These are phyloP conservation scores for Jamesozyma rosinii DNA, from an alignment of 805 yeast genomes.

Conservation along the genomic window DNA sequence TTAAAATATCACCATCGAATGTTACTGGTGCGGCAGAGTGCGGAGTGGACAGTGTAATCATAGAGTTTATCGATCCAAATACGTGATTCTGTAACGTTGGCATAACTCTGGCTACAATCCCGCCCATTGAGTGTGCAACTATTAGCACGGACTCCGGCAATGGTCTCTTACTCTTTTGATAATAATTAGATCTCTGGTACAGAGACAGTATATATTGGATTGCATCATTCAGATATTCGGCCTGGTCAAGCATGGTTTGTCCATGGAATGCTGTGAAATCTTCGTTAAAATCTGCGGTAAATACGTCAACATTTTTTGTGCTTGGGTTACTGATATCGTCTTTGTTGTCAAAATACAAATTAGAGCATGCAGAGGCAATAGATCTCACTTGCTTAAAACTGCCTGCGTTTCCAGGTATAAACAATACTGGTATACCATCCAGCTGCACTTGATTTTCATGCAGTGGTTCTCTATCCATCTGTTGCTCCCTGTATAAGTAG, in stretches of 20 bases:
- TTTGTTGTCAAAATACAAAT: slow-evolving; percentile 36
- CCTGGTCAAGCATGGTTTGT: slow-evolving; percentile 83
- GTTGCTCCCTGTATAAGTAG: slow-evolving; percentile 79
- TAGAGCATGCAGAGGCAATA: slow-evolving; percentile 75
- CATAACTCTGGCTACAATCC: slow-evolving; percentile 82
- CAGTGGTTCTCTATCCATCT: slow-evolving; percentile 48
- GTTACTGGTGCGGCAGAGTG: slow-evolving; percentile 89
- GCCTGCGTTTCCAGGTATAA: slow-evolving; percentile 98
- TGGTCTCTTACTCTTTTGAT: slow-evolving; percentile 10
- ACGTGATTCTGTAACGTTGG: slow-evolving; percentile 69
- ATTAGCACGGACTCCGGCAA: slow-evolving; percentile 64
- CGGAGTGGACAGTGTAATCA: slow-evolving; percentile 81
- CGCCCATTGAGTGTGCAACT: slow-evolving; percentile 96
- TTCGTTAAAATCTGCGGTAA: slow-evolving; percentile 88
- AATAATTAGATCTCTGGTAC: slow-evolving; percentile 34
- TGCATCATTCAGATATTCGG: slow-evolving; percentile 87
- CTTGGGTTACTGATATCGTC: slow-evolving; percentile 16
- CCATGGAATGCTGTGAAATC: slow-evolving; percentile 97
- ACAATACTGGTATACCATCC: slow-evolving; percentile 78
- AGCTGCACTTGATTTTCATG: slow-evolving; percentile 31
- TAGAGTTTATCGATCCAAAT: slow-evolving; percentile 67
- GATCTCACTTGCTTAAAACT: slow-evolving; percentile 83
- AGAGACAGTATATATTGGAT: slow-evolving; percentile 62
- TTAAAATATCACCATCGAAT: slow-evolving; percentile 79
- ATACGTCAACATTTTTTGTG: slow-evolving; percentile 61